phyloP scores from a whole-genome alignment of 352 stramenopile species.

The Blastocystis sp. region DNA sequence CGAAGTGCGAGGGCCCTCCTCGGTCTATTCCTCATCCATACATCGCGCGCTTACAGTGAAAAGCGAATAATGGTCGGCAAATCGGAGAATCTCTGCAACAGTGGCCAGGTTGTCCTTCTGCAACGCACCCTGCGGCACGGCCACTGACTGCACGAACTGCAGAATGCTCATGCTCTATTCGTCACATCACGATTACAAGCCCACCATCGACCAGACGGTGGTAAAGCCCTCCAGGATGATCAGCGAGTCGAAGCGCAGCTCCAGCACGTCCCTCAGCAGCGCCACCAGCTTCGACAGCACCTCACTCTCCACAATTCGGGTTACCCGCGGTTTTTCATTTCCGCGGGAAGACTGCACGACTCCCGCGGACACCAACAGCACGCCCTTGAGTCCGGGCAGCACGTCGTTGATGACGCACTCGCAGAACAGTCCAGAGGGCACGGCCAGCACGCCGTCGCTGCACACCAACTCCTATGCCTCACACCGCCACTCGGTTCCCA shows the following conservation, averaged over 20 bases:
- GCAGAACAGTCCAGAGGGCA: constrained; percentile 1
- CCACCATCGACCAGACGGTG: constrained; percentile 43
- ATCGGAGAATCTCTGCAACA: constrained; percentile 3
- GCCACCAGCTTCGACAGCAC: neutral
- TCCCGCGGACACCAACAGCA: constrained; percentile 5
- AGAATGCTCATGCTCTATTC: constrained; percentile 61
- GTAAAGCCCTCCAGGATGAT: constrained; percentile 23
- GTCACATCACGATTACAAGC: neutral
- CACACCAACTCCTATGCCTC: constrained; percentile 21
- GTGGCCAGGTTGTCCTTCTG: constrained; percentile 23
- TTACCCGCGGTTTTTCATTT: constrained; percentile 28
- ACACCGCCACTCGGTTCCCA: neutral
- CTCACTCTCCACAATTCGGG: constrained; percentile 3
- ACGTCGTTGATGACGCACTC: neutral
- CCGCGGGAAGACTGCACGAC: neutral
- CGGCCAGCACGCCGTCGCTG: constrained; percentile 5
- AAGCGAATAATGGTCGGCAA: constrained; percentile 12
- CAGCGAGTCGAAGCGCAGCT: constrained; percentile 55
- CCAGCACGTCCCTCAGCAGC: constrained; percentile 28
- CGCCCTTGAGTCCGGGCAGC: constrained; percentile 40
- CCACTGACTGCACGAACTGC: constrained; percentile 55
- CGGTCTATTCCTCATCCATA: neutral
- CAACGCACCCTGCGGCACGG: neutral
- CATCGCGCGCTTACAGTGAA: constrained; percentile 12
- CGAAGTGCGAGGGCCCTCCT: neutral